Evolutionary conservation across 1,284 basidiomycete genomes (phyloP).

Genomic region (Cutaneotrichosporon cavernicola): DNA sequence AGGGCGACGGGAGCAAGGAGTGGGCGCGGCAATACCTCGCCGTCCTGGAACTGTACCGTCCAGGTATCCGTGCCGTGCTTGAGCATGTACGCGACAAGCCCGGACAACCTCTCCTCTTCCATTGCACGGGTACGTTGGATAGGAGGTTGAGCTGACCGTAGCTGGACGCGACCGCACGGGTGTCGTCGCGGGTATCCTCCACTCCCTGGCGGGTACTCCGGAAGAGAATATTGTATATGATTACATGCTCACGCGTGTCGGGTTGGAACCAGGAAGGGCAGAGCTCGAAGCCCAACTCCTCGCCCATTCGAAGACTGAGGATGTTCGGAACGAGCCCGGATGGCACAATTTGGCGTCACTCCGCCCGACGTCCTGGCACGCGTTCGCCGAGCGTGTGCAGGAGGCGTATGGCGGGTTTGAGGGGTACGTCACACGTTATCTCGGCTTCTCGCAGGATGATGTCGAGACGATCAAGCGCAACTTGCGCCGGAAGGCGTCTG

Average conservation of each 20-base stretch:
- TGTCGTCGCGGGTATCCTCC: constrained; percentile 19
- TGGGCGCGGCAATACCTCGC: constrained; percentile 19
- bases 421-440: constrained; percentile 12
- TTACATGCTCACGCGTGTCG: constrained; percentile 24
- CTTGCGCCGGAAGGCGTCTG: background rate
- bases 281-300: constrained; percentile 12
- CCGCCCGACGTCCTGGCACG: constrained; percentile 10
- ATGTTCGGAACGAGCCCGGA: constrained; percentile 7
- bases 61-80: constrained; percentile 17
- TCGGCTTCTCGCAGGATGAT: constrained; percentile 16
- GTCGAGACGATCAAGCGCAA: constrained; percentile 18
- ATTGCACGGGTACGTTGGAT: constrained; percentile 20
- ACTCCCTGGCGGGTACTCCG: constrained; percentile 20
- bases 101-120: constrained; percentile 18
- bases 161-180: constrained; percentile 27
- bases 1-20: constrained; percentile 16
- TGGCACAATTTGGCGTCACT: constrained; percentile 18
- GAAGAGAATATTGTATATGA: constrained; percentile 13
- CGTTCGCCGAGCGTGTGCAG: constrained; percentile 5
- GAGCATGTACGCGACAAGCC: constrained; percentile 20
- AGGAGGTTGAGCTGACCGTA: constrained; percentile 1
- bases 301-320: background rate
- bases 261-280: constrained; percentile 23
- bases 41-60: constrained; percentile 9
- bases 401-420: constrained; percentile 23